Evolutionary conservation across 129 eudicot species (phyloP).

Genomic region (Glebionis coronaria): DNA sequence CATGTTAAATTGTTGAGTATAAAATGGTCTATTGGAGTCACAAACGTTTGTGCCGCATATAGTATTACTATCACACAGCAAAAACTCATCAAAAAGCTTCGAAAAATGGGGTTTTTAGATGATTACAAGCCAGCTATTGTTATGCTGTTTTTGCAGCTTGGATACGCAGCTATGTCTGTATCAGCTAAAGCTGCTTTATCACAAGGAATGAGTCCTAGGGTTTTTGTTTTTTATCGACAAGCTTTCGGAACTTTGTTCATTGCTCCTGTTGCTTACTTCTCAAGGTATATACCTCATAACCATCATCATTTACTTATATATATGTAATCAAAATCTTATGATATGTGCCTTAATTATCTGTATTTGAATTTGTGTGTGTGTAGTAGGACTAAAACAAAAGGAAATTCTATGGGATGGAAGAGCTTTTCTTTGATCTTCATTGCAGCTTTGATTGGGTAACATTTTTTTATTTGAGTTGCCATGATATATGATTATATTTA

Average conservation of each 20-base stretch:
- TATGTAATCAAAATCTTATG: too few relatives aligned
- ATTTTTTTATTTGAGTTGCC: background rate
- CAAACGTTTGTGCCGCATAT: conserved; percentile 21
- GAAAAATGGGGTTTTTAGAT: conserved; percentile 32
- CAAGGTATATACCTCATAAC: too few relatives aligned
- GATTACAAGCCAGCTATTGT: conserved; percentile 57
- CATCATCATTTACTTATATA: too few relatives aligned
- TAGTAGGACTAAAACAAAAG: conserved; percentile 44
- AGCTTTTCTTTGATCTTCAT: conserved; percentile 64
- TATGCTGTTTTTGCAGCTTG: conserved; percentile 63
- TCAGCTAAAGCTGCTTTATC: conserved; percentile 65
- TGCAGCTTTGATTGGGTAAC: conserved; percentile 66
- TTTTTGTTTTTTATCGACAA: conserved; percentile 85
- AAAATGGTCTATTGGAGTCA: conserved; percentile 18
- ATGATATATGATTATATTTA: too few relatives aligned
- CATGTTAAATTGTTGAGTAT: conserved; percentile 14
- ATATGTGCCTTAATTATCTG: background rate
- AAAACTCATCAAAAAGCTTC: conserved; percentile 20
- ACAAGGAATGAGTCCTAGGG: conserved; percentile 75
- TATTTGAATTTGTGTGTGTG: background rate
- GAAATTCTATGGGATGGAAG: conserved; percentile 48
- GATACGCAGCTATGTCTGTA: conserved; percentile 54
- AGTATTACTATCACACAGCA: conserved; percentile 15
- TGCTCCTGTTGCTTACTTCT: conserved; percentile 59
- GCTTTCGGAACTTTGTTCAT: conserved; percentile 56